Evolutionary conservation across 148 eudicot genomes (phyloP).

Genomic region (Euryodendron excelsum): DNA sequence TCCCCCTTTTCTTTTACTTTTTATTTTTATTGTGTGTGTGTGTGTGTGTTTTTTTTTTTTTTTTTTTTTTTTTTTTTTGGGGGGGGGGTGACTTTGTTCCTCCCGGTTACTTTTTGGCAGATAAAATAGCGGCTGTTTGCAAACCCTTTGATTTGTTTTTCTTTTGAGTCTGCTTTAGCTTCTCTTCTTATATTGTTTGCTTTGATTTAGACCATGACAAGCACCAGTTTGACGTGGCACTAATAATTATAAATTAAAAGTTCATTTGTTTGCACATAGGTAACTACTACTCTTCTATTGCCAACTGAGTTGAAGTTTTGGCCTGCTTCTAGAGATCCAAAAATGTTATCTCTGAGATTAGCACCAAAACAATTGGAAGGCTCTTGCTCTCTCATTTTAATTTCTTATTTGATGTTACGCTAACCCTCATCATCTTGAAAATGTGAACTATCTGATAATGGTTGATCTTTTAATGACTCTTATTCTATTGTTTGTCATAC

Average conservation of each 20-base stretch:
- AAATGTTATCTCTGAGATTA: background rate
- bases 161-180: too few relatives aligned
- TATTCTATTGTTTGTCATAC: background rate
- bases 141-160: background rate
- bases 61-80: background rate
- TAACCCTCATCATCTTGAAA: background rate
- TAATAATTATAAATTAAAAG: too few relatives aligned
- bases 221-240: background rate
- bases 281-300: background rate
- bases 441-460: background rate
- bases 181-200: background rate
- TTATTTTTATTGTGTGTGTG: too few relatives aligned
- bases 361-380: background rate
- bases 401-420: background rate
- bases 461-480: background rate
- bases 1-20: background rate
- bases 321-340: constrained; percentile 6
- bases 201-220: background rate
- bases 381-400: background rate
- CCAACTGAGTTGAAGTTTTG: background rate
- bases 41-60: too few relatives aligned
- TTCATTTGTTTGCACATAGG: background rate
- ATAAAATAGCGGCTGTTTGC: background rate
- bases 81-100: background rate
- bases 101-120: background rate